phyloP scores from a whole-genome alignment of 176 grass and related monocot genomes.

The Oryza australiensis region DNA sequence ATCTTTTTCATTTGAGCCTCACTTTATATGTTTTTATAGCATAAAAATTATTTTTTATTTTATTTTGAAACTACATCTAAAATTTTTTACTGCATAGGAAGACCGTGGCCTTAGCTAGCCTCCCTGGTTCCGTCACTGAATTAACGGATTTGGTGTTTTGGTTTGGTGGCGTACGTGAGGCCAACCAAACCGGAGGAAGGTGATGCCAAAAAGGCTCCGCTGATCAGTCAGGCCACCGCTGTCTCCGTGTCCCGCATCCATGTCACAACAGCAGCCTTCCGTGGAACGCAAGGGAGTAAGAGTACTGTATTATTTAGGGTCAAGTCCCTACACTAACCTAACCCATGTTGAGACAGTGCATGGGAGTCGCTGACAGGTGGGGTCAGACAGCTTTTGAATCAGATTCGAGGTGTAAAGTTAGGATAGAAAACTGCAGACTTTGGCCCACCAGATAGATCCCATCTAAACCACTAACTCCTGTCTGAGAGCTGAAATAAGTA shows the following conservation, averaged over 20 bases:
- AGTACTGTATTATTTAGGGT: neutral
- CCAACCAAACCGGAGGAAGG: constrained; percentile 10
- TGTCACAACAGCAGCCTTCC: constrained; percentile 2
- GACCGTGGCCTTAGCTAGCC: no score
- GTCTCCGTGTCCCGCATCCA: neutral
- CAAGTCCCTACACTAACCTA: neutral
- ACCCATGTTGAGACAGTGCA: neutral
- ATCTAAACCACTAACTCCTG: constrained; percentile 45
- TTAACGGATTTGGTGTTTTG: constrained; percentile 13
- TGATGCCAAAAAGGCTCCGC: constrained; percentile 21
- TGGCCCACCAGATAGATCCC: constrained; percentile 19
- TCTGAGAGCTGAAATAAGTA: constrained; percentile 23
- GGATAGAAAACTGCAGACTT: neutral
- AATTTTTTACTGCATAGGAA: no score
- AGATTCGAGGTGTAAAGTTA: constrained; percentile 38
- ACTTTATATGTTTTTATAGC: no score
- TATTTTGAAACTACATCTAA: no score
- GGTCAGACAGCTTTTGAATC: neutral
- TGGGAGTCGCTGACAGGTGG: neutral
- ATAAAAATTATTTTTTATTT: no score
- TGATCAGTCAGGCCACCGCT: constrained; percentile 10
- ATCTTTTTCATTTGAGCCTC: no score
- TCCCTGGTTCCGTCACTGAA: no score
- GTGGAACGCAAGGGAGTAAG: constrained; percentile 28
- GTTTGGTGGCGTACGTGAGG: constrained; percentile 6